phyloP scores from a whole-genome alignment of 2,329 filamentous ascomycete species.

The Coniochaeta hoffmannii region DNA sequence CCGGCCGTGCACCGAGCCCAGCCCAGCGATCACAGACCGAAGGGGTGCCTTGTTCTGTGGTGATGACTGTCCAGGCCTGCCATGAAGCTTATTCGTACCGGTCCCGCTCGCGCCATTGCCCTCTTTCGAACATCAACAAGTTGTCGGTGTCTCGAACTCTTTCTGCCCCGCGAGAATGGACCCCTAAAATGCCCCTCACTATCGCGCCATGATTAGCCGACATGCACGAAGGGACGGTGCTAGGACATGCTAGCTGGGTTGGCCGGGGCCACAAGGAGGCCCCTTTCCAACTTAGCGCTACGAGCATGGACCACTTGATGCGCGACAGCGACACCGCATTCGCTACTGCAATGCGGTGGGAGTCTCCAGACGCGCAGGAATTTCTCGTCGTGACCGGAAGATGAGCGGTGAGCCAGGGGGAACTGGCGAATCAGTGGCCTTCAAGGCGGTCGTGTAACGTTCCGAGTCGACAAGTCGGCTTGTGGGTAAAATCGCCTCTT shows the following conservation, averaged over 20 bases:
- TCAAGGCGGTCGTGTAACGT: not conserved
- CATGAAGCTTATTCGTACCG: not conserved
- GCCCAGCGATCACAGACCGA: not conserved
- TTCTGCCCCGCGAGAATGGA: not conserved
- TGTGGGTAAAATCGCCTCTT: not conserved
- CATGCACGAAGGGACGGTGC: slow-evolving; percentile 16
- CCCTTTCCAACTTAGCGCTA: slow-evolving; percentile 1
- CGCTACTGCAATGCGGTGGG: not conserved
- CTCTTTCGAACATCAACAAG: not conserved
- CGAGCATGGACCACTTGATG: slow-evolving; percentile 9
- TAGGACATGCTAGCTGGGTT: slow-evolving; percentile 6
- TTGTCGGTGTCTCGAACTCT: not conserved
- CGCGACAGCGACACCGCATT: not conserved
- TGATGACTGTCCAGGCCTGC: not conserved
- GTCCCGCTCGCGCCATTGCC: too few species aligned
- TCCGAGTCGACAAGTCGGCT: not conserved
- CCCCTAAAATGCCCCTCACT: not conserved
- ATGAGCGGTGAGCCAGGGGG: not conserved
- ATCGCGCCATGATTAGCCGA: slow-evolving; percentile 12
- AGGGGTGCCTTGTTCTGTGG: not conserved
- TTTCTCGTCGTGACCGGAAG: not conserved
- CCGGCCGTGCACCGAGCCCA: not conserved
- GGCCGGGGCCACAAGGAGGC: slow-evolving; percentile 4
- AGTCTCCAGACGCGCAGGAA: not conserved
- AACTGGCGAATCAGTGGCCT: not conserved